phyloP scores from a whole-genome alignment of 768 basidiomycete genomes.

The Hericium rajendrae region DNA sequence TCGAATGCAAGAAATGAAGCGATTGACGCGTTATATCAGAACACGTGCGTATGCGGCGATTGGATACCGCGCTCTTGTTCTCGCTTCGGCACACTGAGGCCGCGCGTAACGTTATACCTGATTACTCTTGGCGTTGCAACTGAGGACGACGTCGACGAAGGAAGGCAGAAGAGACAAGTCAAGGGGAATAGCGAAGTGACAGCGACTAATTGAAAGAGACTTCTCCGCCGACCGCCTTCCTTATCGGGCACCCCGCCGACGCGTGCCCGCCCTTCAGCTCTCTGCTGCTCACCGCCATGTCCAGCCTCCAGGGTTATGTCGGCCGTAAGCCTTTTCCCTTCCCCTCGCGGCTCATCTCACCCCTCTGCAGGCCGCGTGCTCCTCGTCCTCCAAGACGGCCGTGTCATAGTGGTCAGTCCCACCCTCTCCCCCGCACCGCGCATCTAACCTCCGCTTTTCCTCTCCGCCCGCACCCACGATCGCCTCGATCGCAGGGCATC shows the following conservation, averaged over 20 bases:
- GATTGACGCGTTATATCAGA: not conserved
- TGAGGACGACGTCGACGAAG: not conserved
- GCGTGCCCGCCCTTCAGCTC: too few species aligned
- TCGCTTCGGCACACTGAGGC: too few species aligned
- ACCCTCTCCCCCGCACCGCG: not conserved
- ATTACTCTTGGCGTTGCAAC: not conserved
- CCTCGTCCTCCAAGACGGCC: slow-evolving; percentile 92
- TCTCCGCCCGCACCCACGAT: not conserved
- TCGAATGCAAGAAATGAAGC: not conserved
- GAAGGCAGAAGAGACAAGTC: too few species aligned
- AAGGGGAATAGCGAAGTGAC: too few species aligned
- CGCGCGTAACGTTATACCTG: not conserved
- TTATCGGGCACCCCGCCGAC: not conserved
- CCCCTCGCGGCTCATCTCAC: not conserved
- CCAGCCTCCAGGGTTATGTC: slow-evolving; percentile 86
- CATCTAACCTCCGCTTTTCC: not conserved
- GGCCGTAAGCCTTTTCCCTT: slow-evolving; percentile 46
- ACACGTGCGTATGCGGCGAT: not conserved
- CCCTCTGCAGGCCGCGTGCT: slow-evolving; percentile 65
- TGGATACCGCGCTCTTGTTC: not conserved
- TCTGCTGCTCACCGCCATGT: slow-evolving; percentile 37
- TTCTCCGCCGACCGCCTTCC: too few species aligned
- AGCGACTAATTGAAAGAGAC: too few species aligned
- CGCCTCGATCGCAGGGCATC: slow-evolving; percentile 48
- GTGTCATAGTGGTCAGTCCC: slow-evolving; percentile 70